Evolutionary conservation across 805 yeast genomes (phyloP).

Genomic region (Hanseniaspora singularis): DNA sequence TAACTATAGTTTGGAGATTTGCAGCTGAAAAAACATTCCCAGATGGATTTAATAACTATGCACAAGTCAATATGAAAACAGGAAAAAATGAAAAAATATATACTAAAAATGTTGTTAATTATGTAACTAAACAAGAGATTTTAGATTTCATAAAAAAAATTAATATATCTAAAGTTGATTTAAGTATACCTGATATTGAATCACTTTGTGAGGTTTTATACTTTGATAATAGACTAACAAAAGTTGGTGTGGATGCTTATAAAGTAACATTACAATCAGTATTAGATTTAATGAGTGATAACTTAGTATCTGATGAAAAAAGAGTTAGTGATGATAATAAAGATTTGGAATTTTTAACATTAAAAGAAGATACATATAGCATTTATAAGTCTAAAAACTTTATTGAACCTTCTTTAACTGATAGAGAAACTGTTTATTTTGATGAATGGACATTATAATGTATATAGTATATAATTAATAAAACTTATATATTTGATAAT

Average conservation of each 20-base stretch:
- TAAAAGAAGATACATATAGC: conserved; percentile 24
- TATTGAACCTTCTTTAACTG: conserved; percentile 30
- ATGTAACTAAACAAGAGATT: conserved; percentile 63
- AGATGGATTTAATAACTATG: conserved; percentile 39
- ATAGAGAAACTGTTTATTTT: conserved; percentile 36
- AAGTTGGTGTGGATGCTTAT: conserved; percentile 48
- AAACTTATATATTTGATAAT: no score
- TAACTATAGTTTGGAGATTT: conserved; percentile 79
- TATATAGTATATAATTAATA: no score
- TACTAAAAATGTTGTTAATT: conserved; percentile 47
- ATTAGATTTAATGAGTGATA: conserved; percentile 40
- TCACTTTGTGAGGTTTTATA: conserved; percentile 78
- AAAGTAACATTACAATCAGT: conserved; percentile 77
- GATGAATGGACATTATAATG: conserved; percentile 36
- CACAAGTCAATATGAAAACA: conserved; percentile 18
- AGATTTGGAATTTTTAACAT: conserved; percentile 9
- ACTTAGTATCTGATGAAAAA: conserved; percentile 18
- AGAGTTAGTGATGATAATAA: conserved; percentile 9
- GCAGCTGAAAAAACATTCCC: conserved; percentile 70
- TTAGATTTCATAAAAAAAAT: conserved; percentile 58
- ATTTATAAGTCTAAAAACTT: conserved; percentile 35
- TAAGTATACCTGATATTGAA: conserved; percentile 60
- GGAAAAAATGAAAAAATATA: conserved; percentile 26
- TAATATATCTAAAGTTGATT: conserved; percentile 71
- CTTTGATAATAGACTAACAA: conserved; percentile 75